Evolutionary conservation across 192 early-diverging fungal genomes (phyloP).

Genomic region (Entophlyctis luteolus): DNA sequence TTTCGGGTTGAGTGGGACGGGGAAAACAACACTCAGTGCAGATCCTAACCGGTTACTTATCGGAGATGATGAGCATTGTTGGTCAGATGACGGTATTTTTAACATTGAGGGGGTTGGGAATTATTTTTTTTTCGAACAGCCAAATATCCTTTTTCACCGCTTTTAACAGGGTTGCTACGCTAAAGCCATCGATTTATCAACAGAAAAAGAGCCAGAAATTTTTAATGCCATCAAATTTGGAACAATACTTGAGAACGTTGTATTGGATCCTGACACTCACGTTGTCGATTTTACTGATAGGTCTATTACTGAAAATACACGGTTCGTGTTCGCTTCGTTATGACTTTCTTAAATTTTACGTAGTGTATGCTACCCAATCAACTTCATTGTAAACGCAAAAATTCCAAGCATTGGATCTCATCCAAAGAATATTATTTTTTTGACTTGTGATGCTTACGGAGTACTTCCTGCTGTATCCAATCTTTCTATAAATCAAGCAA

Average conservation of each 20-base stretch:
- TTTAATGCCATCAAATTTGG: slow-evolving; percentile 87
- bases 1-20: slow-evolving; percentile 92
- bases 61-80: slow-evolving; percentile 96
- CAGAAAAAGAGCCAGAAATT: slow-evolving; percentile 93
- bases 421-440: slow-evolving; percentile 86
- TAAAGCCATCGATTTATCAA: slow-evolving; percentile 86
- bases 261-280: slow-evolving; percentile 62
- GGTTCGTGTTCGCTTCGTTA: not conserved
- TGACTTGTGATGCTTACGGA: slow-evolving; percentile 92
- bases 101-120: slow-evolving; percentile 77
- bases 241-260: slow-evolving; percentile 82
- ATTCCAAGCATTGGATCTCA: slow-evolving; percentile 77
- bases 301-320: slow-evolving; percentile 85
- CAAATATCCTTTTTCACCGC: not conserved
- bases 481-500: slow-evolving; percentile 73
- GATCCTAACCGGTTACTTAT: slow-evolving; percentile 80
- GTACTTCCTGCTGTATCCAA: slow-evolving; percentile 80
- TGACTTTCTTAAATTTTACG: not conserved
- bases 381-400: slow-evolving; percentile 85
- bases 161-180: slow-evolving; percentile 76
- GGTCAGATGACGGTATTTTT: slow-evolving; percentile 87
- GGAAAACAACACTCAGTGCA: slow-evolving; percentile 89
- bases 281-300: slow-evolving; percentile 73
- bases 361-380: slow-evolving; percentile 82
- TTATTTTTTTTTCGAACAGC: not conserved